Base-by-base conservation (phyloP, 306 rosid species). In the Dryas alaskensis region DNA sequence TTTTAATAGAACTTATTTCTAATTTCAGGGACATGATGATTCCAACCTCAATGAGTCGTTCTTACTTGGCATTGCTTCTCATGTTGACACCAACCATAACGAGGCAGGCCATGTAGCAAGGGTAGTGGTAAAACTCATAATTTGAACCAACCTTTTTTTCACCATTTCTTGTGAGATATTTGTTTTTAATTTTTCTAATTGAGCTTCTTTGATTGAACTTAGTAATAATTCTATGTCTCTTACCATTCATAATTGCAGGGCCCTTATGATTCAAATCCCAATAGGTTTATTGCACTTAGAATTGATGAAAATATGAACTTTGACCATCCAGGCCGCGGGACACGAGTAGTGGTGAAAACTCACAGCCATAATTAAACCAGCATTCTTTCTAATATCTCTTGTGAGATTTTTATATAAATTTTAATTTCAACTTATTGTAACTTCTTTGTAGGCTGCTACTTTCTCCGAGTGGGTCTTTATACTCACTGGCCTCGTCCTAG, bases 251-350 rank as follows among this genome's bases (percentile, higher is more conserved):
- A 40, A 1, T 42, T 54, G 62, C 40, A 69, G 73, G 11, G 1
- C 4, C n/a, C n/a, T 52, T 10, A 4, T n/a, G 49, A 6, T 52
- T 5, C 62, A 51, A 52, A 0, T 10, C 40, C 27, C 11, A 13
- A 0, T 0, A 59, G 0, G 14, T 31, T 1, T 37, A 6, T 6
- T 40, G 6, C 37, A 8, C 0, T 39, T 17, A 0, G 13, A 10
- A 4, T 39, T 10, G 61, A 0, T 51, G 60, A 19, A 51, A 16
- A 9, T 16, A 52, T 14, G 9, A 17, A 7, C 13, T 7, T n/a
- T 49, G 6, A 12, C 19, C 71, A 47, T 3, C 50, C 73, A 39
- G 39, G 5, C n/a, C 39, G 4, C 3, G 7, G 40, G n/a, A 53
- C 73, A n/a, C 53, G 62, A 48, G 73, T 69, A 54, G 1, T 10